phyloP scores from a whole-genome alignment of 129 eudicot genomes.

The Arctium minus region DNA sequence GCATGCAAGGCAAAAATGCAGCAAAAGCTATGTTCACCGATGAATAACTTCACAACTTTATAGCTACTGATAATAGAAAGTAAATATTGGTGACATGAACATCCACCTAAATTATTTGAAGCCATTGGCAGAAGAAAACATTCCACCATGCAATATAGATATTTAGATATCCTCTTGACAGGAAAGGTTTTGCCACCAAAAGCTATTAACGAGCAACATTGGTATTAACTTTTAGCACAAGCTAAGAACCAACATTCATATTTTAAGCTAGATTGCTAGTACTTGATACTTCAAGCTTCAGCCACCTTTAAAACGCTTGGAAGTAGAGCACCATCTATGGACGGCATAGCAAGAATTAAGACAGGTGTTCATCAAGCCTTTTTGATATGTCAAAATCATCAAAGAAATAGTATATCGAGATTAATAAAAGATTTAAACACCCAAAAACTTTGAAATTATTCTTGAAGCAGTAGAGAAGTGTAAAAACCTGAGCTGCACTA shows the following conservation, averaged over 20 bases:
- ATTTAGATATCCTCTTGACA: background rate
- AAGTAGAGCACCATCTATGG: constrained; percentile 2
- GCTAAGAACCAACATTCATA: background rate
- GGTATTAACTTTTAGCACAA: background rate
- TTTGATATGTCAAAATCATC: constrained; percentile 7
- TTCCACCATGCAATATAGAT: background rate
- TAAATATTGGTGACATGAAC: background rate
- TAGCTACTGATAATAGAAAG: background rate
- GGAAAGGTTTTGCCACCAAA: background rate
- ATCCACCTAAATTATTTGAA: background rate
- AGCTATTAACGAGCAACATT: background rate
- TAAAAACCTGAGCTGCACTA: constrained; percentile 93
- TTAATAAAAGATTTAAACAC: background rate
- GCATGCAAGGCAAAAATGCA: constrained; percentile 15
- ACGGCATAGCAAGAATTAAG: background rate
- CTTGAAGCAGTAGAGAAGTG: constrained; percentile 12
- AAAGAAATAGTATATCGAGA: background rate
- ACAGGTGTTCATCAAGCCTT: constrained; percentile 12
- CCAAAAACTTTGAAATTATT: background rate
- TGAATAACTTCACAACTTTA: background rate
- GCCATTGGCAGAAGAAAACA: background rate
- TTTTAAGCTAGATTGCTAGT: background rate
- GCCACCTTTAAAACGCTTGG: background rate
- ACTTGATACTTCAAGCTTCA: background rate
- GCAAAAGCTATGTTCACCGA: constrained; percentile 7